Evolutionary conservation across 129 eudicot species (phyloP), one percentile per base, ranked within the genome.

Genomic region (Oenanthe sinensis): DNA sequence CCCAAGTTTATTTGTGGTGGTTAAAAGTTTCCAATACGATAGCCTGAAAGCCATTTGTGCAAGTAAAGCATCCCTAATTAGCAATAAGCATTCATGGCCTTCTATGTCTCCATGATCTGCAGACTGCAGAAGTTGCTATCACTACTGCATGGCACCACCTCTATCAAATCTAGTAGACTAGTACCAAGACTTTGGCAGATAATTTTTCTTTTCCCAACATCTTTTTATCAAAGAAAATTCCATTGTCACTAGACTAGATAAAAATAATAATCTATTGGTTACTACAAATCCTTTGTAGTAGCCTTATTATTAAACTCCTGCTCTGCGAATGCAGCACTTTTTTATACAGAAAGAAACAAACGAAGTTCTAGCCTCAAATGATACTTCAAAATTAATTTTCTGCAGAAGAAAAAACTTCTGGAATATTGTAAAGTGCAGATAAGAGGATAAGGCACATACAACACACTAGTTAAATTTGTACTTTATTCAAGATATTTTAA

Each of bases 181-280:
- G 37, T 68, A 33, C 40, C 65, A 76, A 20, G 42, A 20, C 69
- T 8, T 15, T 55, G 30, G n/a, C 20, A 2, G 28, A 36, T 40
- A 69, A 77, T 20, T 16, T 7, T 16, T 22, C 20, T 30, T 58
- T 19, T 26, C 4, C 63, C 45, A 71, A 8, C 11, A 62, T 44
- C 55, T n/a, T 46, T 44, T 36, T 43, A 6, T 37, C 42, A 19
- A 43, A n/a, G 70, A 62, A 58, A 77, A 42, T 77, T 77, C 80
- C 80, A 77, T 28, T 33, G 46, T 60, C 42, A 60, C 55, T 8
- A 43, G 42, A 65, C 71, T 13, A 26, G 26, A 58, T 33, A 33
- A 33, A 33, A 33, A 33, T 33, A 33, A 33, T 33, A 0, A 33
- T 33, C 26, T 4, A 65, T 26, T 26, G n/a, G 3, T 13, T 28